A percentile compares a stretch with the other conserved stretches of the same genome.
These are phyloP conservation scores for Fistulifera pelliculosa DNA, from an alignment of 108 stramenopile genomes.

Conservation along the genomic window DNA sequence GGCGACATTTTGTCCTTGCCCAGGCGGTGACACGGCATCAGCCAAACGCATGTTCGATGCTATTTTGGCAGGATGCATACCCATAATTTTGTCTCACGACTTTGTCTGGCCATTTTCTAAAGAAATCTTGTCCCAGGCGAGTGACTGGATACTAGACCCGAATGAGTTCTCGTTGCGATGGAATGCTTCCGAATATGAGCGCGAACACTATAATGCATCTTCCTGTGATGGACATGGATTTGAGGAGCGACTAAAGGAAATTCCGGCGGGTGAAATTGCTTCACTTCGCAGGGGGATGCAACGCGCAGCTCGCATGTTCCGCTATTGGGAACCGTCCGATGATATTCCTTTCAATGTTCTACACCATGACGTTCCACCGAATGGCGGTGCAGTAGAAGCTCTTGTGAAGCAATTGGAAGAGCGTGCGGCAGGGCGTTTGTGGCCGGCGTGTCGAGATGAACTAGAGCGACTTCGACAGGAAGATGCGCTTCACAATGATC, in stretches of 20 bases:
- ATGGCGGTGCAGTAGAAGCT: conserved; percentile 24
- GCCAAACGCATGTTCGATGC: conserved; percentile 54
- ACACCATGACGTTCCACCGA: conserved; percentile 17
- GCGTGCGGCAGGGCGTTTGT: conserved; percentile 20
- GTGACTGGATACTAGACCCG: conserved; percentile 4
- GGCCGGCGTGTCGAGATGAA: conserved; percentile 23
- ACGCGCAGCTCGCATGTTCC: conserved; percentile 15
- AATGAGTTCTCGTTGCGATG: conserved; percentile 19
- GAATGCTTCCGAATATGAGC: conserved; percentile 11
- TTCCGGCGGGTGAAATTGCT: conserved; percentile 12
- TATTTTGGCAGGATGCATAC: conserved; percentile 42
- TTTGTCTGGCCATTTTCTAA: conserved; percentile 31
- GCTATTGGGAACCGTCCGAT: conserved; percentile 13
- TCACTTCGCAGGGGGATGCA: conserved; percentile 15
- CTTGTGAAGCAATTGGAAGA: conserved; percentile 26
- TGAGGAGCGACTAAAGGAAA: conserved; percentile 8
- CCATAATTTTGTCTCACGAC: conserved; percentile 32
- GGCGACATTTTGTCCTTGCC: conserved; percentile 38
- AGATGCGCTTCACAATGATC: no score
- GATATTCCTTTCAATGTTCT: conserved; percentile 15
- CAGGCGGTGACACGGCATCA: conserved; percentile 44
- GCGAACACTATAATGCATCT: conserved; percentile 1
- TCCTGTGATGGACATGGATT: conserved; percentile 4
- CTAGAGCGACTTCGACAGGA: not conserved
- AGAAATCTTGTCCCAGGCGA: not conserved